Evolutionary conservation across 139 green algal species (phyloP).

Genomic region (Axilococcus clingmanii): DNA sequence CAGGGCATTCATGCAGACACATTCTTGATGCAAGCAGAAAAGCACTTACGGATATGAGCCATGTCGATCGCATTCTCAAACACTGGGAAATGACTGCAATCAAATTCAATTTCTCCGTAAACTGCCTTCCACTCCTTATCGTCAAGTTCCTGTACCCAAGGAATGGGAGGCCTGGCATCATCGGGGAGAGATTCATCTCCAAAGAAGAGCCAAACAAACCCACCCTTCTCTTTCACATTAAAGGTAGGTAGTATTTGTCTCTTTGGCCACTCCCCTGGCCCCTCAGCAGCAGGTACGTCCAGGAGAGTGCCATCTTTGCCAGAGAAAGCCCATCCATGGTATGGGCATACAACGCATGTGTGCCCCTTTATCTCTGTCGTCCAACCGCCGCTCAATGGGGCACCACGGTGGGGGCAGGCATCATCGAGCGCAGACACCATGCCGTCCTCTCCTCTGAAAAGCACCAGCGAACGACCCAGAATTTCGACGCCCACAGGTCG

Average conservation of each 20-base stretch:
- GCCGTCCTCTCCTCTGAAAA: constrained; percentile 41
- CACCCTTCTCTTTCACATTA: constrained; percentile 46
- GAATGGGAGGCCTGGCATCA: constrained; percentile 61
- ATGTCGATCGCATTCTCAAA: constrained; percentile 81
- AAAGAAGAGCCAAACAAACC: constrained; percentile 74
- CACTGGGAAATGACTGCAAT: constrained; percentile 34
- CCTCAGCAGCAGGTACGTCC: constrained; percentile 33
- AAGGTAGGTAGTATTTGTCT: constrained; percentile 42
- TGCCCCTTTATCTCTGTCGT: constrained; percentile 19
- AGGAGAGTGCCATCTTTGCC: constrained; percentile 36
- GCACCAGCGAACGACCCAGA: constrained; percentile 46
- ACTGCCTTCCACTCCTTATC: constrained; percentile 52
- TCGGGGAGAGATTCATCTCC: constrained; percentile 40
- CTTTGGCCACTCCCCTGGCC: constrained; percentile 29
- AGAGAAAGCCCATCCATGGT: constrained; percentile 65
- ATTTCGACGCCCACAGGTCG: constrained; percentile 58
- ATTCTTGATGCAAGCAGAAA: neutral
- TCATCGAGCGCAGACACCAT: constrained; percentile 52
- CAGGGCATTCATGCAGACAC: neutral
- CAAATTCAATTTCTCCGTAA: constrained; percentile 46
- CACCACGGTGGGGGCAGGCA: constrained; percentile 60
- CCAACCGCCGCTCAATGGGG: constrained; percentile 34
- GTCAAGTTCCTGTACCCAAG: constrained; percentile 52
- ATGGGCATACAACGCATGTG: constrained; percentile 45
- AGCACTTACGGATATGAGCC: constrained; percentile 20